These are phyloP conservation scores for Plicaturopsis crispa DNA, from an alignment of 768 basidiomycete genomes.

Conservation along the genomic window DNA sequence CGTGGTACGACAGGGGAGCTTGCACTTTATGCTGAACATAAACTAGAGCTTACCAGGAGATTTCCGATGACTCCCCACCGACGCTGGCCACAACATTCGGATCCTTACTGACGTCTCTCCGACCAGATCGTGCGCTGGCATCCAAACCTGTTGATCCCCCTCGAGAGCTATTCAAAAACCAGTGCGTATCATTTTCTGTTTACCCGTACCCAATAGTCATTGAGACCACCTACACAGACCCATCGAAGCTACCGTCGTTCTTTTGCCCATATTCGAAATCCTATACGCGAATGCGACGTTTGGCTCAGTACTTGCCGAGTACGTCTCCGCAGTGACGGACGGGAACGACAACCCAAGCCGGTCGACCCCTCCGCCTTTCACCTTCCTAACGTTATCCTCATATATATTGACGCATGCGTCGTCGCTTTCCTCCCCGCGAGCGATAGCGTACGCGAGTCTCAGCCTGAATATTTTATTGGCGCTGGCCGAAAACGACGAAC, in stretches of 20 bases:
- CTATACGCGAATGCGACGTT: constrained; percentile 44
- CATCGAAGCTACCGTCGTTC: constrained; percentile 47
- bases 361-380: constrained; percentile 33
- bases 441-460: constrained; percentile 55
- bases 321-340: constrained; percentile 17
- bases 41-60: constrained; percentile 52
- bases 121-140: constrained; percentile 47
- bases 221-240: constrained; percentile 34
- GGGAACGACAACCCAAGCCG: constrained; percentile 14
- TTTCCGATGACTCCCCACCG: constrained; percentile 44
- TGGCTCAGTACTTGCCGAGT: constrained; percentile 34
- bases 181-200: constrained; percentile 27
- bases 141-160: constrained; percentile 37
- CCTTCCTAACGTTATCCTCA: constrained; percentile 50
- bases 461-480: constrained; percentile 45
- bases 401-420: constrained; percentile 65
- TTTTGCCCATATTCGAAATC: constrained; percentile 60
- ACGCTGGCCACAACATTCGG: constrained; percentile 44
- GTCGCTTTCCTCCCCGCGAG: constrained; percentile 48
- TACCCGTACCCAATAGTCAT: constrained; percentile 1
- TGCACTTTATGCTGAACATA: too few relatives aligned
- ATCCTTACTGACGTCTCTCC: constrained; percentile 41
- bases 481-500: constrained; percentile 39
- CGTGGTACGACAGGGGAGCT: too few relatives aligned
- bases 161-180: constrained; percentile 48